phyloP scores from a whole-genome alignment of 257 asterid genomes.

The Coffea canephora region DNA sequence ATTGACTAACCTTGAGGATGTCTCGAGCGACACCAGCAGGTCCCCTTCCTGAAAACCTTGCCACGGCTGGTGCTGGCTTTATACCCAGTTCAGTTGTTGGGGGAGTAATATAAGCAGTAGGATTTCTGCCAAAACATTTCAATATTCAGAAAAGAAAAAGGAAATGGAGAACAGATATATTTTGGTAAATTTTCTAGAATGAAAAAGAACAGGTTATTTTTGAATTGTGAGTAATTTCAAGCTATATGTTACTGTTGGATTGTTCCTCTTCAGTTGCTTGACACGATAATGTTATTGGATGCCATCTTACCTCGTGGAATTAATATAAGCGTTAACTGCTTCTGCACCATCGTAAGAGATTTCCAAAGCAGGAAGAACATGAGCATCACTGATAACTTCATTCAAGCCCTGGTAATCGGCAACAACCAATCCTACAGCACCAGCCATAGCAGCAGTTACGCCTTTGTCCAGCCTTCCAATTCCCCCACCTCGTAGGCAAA shows the following conservation, averaged over 20 bases:
- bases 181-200: too few species aligned
- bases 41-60: constrained; percentile 70
- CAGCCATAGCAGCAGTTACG: constrained; percentile 44
- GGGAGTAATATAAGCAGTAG: constrained; percentile 40
- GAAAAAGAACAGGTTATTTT: too few species aligned
- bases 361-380: constrained; percentile 53
- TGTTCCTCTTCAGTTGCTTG: too few species aligned
- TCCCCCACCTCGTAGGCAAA: constrained; percentile 51
- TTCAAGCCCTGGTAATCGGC: constrained; percentile 18
- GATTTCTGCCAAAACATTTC: constrained; percentile 30
- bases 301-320: too few species aligned
- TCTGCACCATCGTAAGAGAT: constrained; percentile 31
- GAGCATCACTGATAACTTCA: constrained; percentile 28
- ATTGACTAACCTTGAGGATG: constrained; percentile 58
- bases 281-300: too few species aligned
- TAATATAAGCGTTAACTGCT: too few species aligned
- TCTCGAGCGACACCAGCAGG: constrained; percentile 49
- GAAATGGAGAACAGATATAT: too few species aligned
- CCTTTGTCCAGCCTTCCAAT: constrained; percentile 17
- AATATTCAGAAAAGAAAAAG: too few species aligned
- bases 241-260: too few species aligned
- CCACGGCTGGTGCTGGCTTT: constrained; percentile 64
- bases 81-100: constrained; percentile 18
- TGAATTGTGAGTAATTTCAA: too few species aligned
- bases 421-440: constrained; percentile 69